Evolutionary conservation across 305 asterid species (phyloP).

Genomic region (Ajuga reptans): DNA sequence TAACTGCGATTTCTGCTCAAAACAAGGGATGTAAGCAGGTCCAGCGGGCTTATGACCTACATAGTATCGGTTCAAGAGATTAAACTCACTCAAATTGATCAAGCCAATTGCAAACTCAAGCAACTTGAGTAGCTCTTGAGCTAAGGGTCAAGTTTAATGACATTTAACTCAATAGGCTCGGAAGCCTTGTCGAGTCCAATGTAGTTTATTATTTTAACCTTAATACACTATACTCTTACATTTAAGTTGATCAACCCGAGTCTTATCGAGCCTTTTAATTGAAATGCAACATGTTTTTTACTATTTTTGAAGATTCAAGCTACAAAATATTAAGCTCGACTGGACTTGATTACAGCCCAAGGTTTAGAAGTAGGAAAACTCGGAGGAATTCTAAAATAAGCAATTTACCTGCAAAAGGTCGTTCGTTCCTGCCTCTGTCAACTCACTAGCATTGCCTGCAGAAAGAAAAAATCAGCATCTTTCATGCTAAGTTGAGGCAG

Average conservation of each 20-base stretch:
- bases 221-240: too few relatives aligned
- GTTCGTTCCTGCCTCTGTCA: slow-evolving; percentile 44
- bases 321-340: background rate
- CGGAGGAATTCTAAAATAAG: background rate
- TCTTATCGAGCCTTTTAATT: too few relatives aligned
- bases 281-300: too few relatives aligned
- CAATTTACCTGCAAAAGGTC: slow-evolving; percentile 31
- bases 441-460: slow-evolving; percentile 53
- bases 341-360: background rate
- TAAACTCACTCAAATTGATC: background rate
- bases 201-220: too few relatives aligned
- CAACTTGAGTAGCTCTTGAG: background rate
- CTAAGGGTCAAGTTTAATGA: too few relatives aligned
- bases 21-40: too few relatives aligned
- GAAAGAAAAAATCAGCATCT: background rate
- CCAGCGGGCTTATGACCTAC: background rate
- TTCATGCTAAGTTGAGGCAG: background rate
- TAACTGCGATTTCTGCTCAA: background rate
- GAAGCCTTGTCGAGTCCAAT: too few relatives aligned
- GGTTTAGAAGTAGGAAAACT: background rate
- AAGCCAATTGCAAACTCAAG: background rate
- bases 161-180: too few relatives aligned
- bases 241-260: too few relatives aligned
- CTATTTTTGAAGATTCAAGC: too few relatives aligned
- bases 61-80: background rate